Percentiles rank a stretch among this genome's conserved stretches.
phyloP scores from a whole-genome alignment of 2,329 filamentous ascomycete genomes.

The Herpotrichia juniperi region DNA sequence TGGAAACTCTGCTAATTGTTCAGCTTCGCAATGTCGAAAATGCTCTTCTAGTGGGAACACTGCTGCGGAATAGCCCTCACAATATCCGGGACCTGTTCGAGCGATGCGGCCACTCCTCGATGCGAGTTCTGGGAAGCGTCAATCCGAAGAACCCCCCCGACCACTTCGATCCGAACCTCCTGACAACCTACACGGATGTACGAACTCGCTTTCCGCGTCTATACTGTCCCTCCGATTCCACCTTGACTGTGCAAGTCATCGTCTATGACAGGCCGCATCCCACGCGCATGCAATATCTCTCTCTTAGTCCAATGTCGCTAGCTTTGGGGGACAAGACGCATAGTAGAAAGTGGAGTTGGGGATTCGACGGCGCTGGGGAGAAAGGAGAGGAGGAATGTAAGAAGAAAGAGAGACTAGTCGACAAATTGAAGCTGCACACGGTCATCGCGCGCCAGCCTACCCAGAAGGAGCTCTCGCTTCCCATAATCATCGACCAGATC shows the following conservation, averaged over 20 bases:
- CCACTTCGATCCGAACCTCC: slow-evolving; percentile 72
- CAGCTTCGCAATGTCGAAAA: slow-evolving; percentile 82
- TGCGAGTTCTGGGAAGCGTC: slow-evolving; percentile 85
- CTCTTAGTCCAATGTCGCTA: slow-evolving; percentile 84
- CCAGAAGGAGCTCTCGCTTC: slow-evolving; percentile 80
- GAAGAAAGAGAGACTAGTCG: slow-evolving; percentile 70
- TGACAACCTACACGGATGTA: slow-evolving; percentile 61
- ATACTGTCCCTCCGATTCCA: slow-evolving; percentile 67
- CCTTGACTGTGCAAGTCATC: slow-evolving; percentile 82
- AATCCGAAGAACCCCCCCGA: slow-evolving; percentile 64
- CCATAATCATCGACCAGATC: slow-evolving; percentile 86
- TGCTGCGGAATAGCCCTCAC: slow-evolving; percentile 83
- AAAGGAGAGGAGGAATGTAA: slow-evolving; percentile 74
- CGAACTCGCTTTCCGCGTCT: slow-evolving; percentile 70
- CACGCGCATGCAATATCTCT: slow-evolving; percentile 94
- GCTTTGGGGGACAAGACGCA: slow-evolving; percentile 71
- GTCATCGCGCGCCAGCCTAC: slow-evolving; percentile 79
- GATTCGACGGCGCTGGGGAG: slow-evolving; percentile 62
- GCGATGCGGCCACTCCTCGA: slow-evolving; percentile 79
- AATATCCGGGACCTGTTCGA: slow-evolving; percentile 80
- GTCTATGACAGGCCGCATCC: slow-evolving; percentile 87
- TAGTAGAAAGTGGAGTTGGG: neutral
- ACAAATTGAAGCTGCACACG: slow-evolving; percentile 88
- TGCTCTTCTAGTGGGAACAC: slow-evolving; percentile 80
- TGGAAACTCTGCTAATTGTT: slow-evolving; percentile 10